These are phyloP conservation scores for Yamadazyma kanchanaburiensis DNA, from an alignment of 1,139 yeast species.

Conservation along the genomic window DNA sequence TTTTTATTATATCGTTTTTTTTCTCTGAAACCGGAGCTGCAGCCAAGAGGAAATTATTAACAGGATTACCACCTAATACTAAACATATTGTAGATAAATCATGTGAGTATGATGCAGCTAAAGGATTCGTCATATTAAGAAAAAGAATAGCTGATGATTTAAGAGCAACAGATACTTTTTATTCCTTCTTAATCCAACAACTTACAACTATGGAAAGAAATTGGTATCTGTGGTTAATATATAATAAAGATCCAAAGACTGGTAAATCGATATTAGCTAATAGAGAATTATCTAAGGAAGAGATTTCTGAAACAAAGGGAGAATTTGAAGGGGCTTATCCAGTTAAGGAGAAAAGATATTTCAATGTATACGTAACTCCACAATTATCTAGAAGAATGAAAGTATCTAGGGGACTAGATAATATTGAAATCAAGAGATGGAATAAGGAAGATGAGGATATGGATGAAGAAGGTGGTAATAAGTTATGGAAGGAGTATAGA, in stretches of 20 bases:
- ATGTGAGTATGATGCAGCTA: constrained; percentile 23
- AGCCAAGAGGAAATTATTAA: constrained; percentile 23
- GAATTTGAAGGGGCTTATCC: constrained; percentile 21
- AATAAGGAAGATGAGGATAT: constrained; percentile 3
- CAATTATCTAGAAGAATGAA: constrained; percentile 43
- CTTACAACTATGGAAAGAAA: constrained; percentile 25
- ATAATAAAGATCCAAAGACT: constrained; percentile 32
- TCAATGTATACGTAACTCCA: constrained; percentile 43
- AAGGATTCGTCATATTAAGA: constrained; percentile 23
- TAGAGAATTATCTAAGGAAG: constrained; percentile 18
- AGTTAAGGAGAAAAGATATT: constrained; percentile 32
- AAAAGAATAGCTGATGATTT: constrained; percentile 21
- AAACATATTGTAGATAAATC: constrained; percentile 39
- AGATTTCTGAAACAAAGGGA: constrained; percentile 17
- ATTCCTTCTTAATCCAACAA: constrained; percentile 26
- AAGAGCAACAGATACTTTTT: constrained; percentile 22
- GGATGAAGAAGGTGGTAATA: constrained; percentile 8
- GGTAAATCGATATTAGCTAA: constrained; percentile 28
- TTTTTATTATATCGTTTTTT: constrained; percentile 28
- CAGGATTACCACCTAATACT: constrained; percentile 20
- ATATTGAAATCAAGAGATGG: constrained; percentile 7
- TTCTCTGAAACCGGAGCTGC: constrained; percentile 25
- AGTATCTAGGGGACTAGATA: constrained; percentile 27
- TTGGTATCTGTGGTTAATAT: constrained; percentile 45
- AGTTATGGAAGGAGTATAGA: constrained; percentile 9